phyloP scores from a whole-genome alignment of 352 stramenopile genomes.

The Phytophthora multivora region DNA sequence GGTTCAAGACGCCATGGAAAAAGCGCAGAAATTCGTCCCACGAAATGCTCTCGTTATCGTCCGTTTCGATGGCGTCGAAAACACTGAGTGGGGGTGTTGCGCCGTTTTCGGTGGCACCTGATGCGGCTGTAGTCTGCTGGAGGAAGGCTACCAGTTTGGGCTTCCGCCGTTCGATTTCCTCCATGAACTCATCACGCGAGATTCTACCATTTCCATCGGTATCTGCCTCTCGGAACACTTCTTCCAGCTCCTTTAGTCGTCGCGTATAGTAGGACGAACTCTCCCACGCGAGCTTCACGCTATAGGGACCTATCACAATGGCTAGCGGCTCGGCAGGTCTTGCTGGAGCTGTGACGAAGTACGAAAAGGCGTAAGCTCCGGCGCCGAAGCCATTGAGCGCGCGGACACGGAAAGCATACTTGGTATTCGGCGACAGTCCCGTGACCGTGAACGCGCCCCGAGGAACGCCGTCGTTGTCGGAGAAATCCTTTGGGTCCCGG shows the following conservation, averaged over 20 bases:
- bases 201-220: constrained; percentile 73
- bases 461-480: constrained; percentile 78
- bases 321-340: constrained; percentile 71
- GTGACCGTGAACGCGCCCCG: constrained; percentile 77
- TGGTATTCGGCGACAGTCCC: constrained; percentile 81
- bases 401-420: constrained; percentile 90
- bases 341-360: constrained; percentile 84
- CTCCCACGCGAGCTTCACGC: constrained; percentile 81
- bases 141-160: constrained; percentile 77
- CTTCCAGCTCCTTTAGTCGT: constrained; percentile 72
- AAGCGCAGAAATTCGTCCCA: constrained; percentile 87
- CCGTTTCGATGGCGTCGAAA: constrained; percentile 90
- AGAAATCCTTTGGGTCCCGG: constrained; percentile 86
- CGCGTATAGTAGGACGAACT: constrained; percentile 66
- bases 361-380: constrained; percentile 81
- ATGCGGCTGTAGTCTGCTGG: constrained; percentile 53
- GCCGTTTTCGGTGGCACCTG: background rate
- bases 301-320: constrained; percentile 66
- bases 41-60: constrained; percentile 88
- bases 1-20: constrained; percentile 69
- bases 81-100: constrained; percentile 58
- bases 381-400: constrained; percentile 92
- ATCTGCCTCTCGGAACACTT: constrained; percentile 86
- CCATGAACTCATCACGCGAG: constrained; percentile 86
- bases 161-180: constrained; percentile 81